phyloP scores from a whole-genome alignment of 257 asterid species.

The Ballota nigra region DNA sequence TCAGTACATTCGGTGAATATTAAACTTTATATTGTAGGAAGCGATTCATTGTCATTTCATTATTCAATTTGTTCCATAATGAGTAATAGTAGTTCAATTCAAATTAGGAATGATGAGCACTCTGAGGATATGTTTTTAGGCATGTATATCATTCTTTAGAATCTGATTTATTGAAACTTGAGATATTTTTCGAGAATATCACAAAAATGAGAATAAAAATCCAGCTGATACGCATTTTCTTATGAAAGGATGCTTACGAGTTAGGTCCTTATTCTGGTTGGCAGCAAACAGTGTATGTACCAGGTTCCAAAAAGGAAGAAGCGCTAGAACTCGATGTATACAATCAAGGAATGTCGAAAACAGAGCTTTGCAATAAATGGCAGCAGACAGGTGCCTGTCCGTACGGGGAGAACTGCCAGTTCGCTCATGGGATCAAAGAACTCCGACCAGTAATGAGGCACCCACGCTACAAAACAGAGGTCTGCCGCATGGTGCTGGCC shows the following conservation, averaged over 20 bases:
- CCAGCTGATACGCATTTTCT: background rate
- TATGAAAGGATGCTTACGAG: slow-evolving; percentile 1
- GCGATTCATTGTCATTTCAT: background rate
- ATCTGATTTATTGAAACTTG: background rate
- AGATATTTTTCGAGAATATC: background rate
- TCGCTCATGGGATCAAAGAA: slow-evolving; percentile 78
- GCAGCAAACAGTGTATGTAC: slow-evolving; percentile 59
- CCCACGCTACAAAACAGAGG: slow-evolving; percentile 85
- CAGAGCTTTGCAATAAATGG: slow-evolving; percentile 92
- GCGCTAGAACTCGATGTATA: slow-evolving; percentile 60
- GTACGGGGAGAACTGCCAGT: slow-evolving; percentile 66
- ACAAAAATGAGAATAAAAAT: background rate
- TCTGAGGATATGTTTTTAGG: background rate
- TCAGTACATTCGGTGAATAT: background rate
- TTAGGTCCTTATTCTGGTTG: background rate
- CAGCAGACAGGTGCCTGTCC: slow-evolving; percentile 79
- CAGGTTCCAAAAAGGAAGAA: slow-evolving; percentile 51
- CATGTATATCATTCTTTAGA: background rate
- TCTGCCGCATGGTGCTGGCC: slow-evolving; percentile 70
- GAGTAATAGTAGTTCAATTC: background rate
- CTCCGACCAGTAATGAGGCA: slow-evolving; percentile 80
- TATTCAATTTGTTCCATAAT: background rate
- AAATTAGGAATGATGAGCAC: background rate
- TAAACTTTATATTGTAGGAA: background rate
- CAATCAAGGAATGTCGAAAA: slow-evolving; percentile 75